These are phyloP conservation scores for Dioscorea alata DNA, from an alignment of 106 monocot species.

Conservation along the genomic window DNA sequence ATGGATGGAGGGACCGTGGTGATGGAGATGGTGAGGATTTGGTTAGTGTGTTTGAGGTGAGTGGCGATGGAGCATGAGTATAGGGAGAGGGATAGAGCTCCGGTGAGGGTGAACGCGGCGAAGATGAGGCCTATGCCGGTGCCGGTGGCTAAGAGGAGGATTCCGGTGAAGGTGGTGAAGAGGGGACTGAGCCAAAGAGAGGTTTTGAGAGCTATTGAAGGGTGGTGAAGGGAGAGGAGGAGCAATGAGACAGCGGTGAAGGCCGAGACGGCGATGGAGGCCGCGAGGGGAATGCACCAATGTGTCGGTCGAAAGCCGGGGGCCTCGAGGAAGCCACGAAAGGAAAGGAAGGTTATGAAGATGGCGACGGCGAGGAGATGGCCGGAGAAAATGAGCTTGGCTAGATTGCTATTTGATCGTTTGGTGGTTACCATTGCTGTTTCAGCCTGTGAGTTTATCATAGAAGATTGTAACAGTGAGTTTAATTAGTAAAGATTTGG, in stretches of 20 bases:
- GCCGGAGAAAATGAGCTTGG: conserved; percentile 28
- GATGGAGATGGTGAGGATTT: conserved; percentile 30
- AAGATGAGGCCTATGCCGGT: conserved; percentile 19
- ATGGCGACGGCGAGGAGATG: conserved; percentile 33
- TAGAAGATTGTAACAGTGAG: not conserved
- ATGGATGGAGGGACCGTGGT: not conserved
- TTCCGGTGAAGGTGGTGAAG: conserved; percentile 18
- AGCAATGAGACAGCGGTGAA: conserved; percentile 23
- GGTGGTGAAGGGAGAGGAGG: conserved; percentile 25
- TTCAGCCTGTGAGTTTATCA: not conserved
- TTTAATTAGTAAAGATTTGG: not conserved
- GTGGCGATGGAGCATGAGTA: conserved; percentile 59
- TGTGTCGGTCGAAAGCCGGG: conserved; percentile 16
- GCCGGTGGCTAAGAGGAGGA: conserved; percentile 40
- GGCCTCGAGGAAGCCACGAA: conserved; percentile 20
- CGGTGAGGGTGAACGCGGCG: conserved; percentile 9
- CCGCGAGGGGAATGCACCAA: conserved; percentile 39
- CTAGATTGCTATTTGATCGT: not conserved
- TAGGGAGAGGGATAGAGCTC: conserved; percentile 24
- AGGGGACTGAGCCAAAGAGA: conserved; percentile 55
- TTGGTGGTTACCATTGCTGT: not conserved
- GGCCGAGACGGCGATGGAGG: conserved; percentile 28
- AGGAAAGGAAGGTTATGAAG: conserved; percentile 30
- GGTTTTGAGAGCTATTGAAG: conserved; percentile 20
- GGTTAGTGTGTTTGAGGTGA: conserved; percentile 25